phyloP scores from a whole-genome alignment of 805 yeast species.

The Kazachstania taianensis region DNA sequence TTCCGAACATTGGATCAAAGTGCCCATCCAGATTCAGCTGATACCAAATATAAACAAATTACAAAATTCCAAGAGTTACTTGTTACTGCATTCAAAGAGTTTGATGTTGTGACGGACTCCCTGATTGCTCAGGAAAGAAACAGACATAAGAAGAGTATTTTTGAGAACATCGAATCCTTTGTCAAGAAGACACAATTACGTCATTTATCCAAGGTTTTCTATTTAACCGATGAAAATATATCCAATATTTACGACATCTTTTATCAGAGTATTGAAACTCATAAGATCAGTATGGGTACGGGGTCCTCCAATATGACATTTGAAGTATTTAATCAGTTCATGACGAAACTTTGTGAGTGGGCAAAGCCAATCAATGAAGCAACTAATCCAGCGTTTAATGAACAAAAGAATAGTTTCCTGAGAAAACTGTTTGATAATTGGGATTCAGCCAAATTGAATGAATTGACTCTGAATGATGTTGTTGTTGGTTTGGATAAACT shows the following conservation, averaged over 20 bases:
- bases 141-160: constrained; percentile 64
- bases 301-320: constrained; percentile 62
- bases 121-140: constrained; percentile 58
- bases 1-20: constrained; percentile 68
- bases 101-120: constrained; percentile 67
- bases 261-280: constrained; percentile 64
- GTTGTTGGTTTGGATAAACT: constrained; percentile 64
- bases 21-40: constrained; percentile 63
- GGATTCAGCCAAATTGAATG: constrained; percentile 49
- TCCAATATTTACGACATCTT: constrained; percentile 77
- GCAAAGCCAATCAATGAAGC: constrained; percentile 33
- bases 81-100: constrained; percentile 89
- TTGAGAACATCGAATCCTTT: constrained; percentile 78
- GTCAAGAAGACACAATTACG: constrained; percentile 87
- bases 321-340: constrained; percentile 58
- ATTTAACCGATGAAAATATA: constrained; percentile 47
- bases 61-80: constrained; percentile 83
- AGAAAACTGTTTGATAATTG: constrained; percentile 58
- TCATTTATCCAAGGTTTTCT: constrained; percentile 65
- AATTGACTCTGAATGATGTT: constrained; percentile 57
- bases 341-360: constrained; percentile 80
- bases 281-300: constrained; percentile 43
- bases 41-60: constrained; percentile 52
- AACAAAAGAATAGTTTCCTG: constrained; percentile 40
- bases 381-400: constrained; percentile 22